Base-by-base conservation (phyloP, 192 early-diverging fungal genomes). In the Hyaloraphidium curvatum region DNA sequence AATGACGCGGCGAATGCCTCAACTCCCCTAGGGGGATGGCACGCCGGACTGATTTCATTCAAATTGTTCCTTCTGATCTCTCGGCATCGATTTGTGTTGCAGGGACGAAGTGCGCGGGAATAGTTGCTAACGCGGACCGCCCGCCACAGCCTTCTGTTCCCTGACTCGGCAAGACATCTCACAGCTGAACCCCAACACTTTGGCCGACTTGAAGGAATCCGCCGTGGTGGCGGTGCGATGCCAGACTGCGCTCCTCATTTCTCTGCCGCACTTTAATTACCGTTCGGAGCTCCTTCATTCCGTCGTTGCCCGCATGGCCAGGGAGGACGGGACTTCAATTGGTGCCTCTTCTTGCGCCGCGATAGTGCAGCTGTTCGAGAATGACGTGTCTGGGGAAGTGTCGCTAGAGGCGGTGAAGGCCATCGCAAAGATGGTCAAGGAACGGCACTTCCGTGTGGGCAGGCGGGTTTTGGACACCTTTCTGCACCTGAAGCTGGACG, bases 261-360 rank as follows among this genome's bases (percentile, higher is more conserved):
- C 75, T 16, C 74, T 83, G 13, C 79, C 94, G 16, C 91, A 95
- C 63, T 97, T 97, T 69, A 97, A 97, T 71, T 97, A 89, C 61
- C 80, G 91, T 39, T 62, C 81, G 37, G 89, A 97, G 57, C 61
- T 97, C 28, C 74, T 97, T 70, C 82, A 80, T 1, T 76, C 83
- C 0, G 61, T 95, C 26, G 78, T 95, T 3, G 68, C 73, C 16
- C 78, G 81, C 40, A 85, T 90, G 75, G 28, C 23, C 16, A n/a
- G 26, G 26, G 19, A 14, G 14, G 31, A 57, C 16, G 40, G 29
- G 2, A 11, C 3, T 11, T 30, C 22, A 14, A 17, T 30, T 26
- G 39, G 30, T 17, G 66, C 52, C 43, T 64, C 31, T 33, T 86
- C 82, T 43, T 79, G 80, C 51, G 74, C 86, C 54, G 81, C 87